Evolutionary conservation across 2,329 filamentous ascomycete genomes (phyloP), one percentile per base, ranked within the genome.

Genomic region (Talaromyces amestolkiae): DNA sequence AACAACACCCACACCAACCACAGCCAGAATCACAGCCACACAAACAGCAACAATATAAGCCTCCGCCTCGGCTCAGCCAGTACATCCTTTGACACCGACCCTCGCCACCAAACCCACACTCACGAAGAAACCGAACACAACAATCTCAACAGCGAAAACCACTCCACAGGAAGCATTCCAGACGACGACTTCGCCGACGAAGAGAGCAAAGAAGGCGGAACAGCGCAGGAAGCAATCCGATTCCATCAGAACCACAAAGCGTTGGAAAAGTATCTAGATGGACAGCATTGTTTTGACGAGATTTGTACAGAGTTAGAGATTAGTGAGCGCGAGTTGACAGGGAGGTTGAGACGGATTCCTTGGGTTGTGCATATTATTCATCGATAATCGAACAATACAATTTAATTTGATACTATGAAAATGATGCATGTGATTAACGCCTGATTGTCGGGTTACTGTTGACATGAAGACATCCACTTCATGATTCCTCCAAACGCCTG

Each of bases 291-390:
- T 68, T 82, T 83, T 65, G 81, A 83, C 72, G 78, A 83, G 71
- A 81, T 83, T 37, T 83, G 81, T 68, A 83, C 81, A 5, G 81
- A 83, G 69, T 66, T 83, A 65, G 78, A 81, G 68, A 77, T 83
- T 43, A 81, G 79, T 68, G 81, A 83, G 73, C 76, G 74, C 63
- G 80, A 82, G 63, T 71, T 83, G 66, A 79, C 76, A 43, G 70
- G 71, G 56, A 72, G 79, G 59, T 69, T 83, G 69, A 81, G 80
- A 71, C 73, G 74, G 64, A 77, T 78, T 69, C 74, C 75, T 9
- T 78, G 77, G 27, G 80, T 82, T 65, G 80, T 82, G 10, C 69
- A 81, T 66, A 79, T 82, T 66, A 75, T 83, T 63, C 79, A 81
- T 72, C 77, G 80, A 60, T 83, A 73, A 61, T 19, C 22, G 35